Evolutionary conservation across 139 green algal species (phyloP).

Genomic region (Picochlorum sp.): DNA sequence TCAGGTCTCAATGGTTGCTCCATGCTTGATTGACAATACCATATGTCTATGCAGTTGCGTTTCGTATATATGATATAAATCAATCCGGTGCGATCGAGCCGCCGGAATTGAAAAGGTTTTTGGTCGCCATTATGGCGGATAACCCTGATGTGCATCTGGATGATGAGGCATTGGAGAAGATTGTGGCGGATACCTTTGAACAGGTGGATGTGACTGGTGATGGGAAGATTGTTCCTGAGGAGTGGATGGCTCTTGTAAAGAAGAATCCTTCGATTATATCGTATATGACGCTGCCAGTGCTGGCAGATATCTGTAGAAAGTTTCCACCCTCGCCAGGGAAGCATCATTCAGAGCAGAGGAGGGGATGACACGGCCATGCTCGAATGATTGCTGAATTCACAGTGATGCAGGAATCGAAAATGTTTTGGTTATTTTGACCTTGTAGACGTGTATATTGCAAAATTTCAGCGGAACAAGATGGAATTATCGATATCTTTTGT

Average conservation of each 20-base stretch:
- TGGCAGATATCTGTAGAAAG: conserved; percentile 31
- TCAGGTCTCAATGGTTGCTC: not conserved
- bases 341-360: not conserved
- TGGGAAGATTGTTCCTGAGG: conserved; percentile 54
- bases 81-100: conserved; percentile 47
- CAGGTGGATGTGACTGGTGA: conserved; percentile 52
- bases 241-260: conserved; percentile 48
- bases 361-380: too few species aligned
- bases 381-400: not conserved
- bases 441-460: not conserved
- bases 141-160: conserved; percentile 53
- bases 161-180: conserved; percentile 38
- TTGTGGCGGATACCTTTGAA: conserved; percentile 57
- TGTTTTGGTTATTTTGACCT: not conserved
- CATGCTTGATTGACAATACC: not conserved
- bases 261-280: conserved; percentile 45
- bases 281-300: conserved; percentile 65
- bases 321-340: not conserved
- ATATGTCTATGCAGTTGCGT: conserved; percentile 44
- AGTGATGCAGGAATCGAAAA: conserved; percentile 4
- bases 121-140: conserved; percentile 51
- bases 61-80: conserved; percentile 59
- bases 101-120: conserved; percentile 51
- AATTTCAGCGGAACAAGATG: not conserved
- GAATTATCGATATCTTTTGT: conserved; percentile 39